Evolutionary conservation across 2,329 filamentous ascomycete species (phyloP), one percentile per base, ranked within the genome.

Genomic region (Sporothrix pseudoabietina): DNA sequence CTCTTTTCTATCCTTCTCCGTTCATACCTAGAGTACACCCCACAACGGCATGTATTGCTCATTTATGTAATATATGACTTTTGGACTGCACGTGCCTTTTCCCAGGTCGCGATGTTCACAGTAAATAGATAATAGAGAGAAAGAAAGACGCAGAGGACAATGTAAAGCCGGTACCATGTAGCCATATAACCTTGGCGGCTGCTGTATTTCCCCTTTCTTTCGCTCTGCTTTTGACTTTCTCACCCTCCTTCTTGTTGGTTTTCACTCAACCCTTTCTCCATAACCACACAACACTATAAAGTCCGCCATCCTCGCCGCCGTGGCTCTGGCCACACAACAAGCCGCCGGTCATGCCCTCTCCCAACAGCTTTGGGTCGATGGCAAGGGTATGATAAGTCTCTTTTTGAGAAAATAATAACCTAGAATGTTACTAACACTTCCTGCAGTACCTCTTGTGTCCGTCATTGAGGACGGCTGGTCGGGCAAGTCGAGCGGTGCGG

Each of bases 311-410:
- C 26, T 61, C n/a, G 30, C 66, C 16, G 68, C 47, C 9, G 54
- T 68, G 35, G 57, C 66, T 35, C 80, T 80, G 19, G 79, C 80
- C 71, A 81, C 80, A 16, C 78, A 79, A 61, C 77, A 82, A 12
- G 83, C 79, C 22, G 78, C 82, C 54, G 83, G 82, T 71, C 87
- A 88, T 77, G 85, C 87, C 39, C 87, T 82, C 57, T 87, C 86
- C 79, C 86, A 88, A 76, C 78, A 85, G 10, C 79, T 86, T 65
- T 87, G 84, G 84, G 82, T 86, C 47, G 80, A 83, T 68, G 83
- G 82, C 35, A 78, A 81, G 19, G 85, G 82, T 74, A 79, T 79
- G 79, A 81, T 77, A 81, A 76, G 76, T 81, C 8, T 5, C 47
- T 12, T 10, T 65, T 47, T 35, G 16, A 0, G 19, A 14, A 22